Evolutionary conservation across 2,329 filamentous ascomycete genomes (phyloP), one percentile per base, ranked within the genome.

Genomic region (Cadophora gregata): DNA sequence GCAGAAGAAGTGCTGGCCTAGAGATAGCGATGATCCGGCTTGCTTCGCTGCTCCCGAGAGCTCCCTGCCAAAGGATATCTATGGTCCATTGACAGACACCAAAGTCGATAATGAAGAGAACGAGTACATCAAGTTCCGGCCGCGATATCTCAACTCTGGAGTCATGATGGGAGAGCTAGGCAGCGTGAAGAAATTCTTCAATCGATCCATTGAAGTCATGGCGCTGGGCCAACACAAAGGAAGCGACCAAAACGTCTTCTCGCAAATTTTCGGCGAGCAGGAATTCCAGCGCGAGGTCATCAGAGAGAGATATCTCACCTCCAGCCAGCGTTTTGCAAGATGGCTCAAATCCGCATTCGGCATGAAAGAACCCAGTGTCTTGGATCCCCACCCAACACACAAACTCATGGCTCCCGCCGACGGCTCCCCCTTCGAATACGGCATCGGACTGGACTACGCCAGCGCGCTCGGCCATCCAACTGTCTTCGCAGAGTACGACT

Each of bases 21-120:
- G 33, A 36, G 55, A 58, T 12, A n/a, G 27, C 2, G 75, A 78
- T 1, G 82, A 86, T 63, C 76, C 81, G 36, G 81, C 82, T 24
- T 88, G 87, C 73, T 80, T 79, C 53, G 81, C 82, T 24, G 81
- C 85, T 0, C 86, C 86, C 0, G 73, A 81, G 29, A 87, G 85
- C 0, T 78, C 80, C 5, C 71, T 88, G 1, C 81, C 83, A 0
- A 76, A 78, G 8, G 80, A 86, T 66, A 76, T 82, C 0, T 86
- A 86, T 69, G 81, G 81, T 1, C 77, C 77, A 51, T 73, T 80
- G 27, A 84, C 81, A 4, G 81, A 82, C 65, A 76, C 27, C 19
- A 36, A 31, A 24, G 51, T 56, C 16, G 29, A 31, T 19, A 67
- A 64, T 77, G 75, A 70, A 75, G 66, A 0, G 63, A 67, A 36